Conservation (phyloP, 129 eudicot genomes). For the Flaveria ramosissima region DNA sequence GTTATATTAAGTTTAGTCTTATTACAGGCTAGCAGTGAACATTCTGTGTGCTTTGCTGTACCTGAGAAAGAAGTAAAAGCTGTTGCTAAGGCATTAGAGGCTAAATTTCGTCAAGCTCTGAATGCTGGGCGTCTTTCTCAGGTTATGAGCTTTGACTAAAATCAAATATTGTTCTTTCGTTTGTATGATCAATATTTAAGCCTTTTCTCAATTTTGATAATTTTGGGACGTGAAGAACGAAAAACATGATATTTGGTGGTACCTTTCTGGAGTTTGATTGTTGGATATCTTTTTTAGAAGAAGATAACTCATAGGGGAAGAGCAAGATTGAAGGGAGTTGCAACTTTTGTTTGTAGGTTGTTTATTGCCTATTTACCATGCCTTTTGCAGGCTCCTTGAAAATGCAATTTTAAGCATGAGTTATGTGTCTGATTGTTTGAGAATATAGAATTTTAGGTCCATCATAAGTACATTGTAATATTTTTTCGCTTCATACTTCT, state of each 20-base stretch:
- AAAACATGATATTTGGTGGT: background rate
- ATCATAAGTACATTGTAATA: background rate
- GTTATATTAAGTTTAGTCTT: conserved; percentile 13
- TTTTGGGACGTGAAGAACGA: background rate
- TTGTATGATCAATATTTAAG: conserved; percentile 1
- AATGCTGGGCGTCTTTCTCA: conserved; percentile 94
- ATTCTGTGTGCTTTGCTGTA: conserved; percentile 97
- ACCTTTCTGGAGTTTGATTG: conserved; percentile 11
- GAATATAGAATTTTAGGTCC: conserved; percentile 4
- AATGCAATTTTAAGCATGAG: background rate
- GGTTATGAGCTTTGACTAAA: conserved; percentile 46
- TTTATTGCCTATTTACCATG: background rate
- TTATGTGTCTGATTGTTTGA: background rate
- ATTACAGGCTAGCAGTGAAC: conserved; percentile 95
- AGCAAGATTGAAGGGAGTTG: conserved; percentile 8
- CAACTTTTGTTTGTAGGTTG: background rate
- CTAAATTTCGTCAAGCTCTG: conserved; percentile 91
- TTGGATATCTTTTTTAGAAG: background rate
- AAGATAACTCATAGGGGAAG: background rate
- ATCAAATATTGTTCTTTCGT: conserved; percentile 2
- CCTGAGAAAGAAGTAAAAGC: conserved; percentile 94
- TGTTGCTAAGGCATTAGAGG: conserved; percentile 80
- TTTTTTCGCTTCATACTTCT: background rate
- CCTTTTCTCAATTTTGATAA: conserved; percentile 3
- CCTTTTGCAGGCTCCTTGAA: background rate